A percentile compares a stretch with the other conserved stretches of the same genome.
These are phyloP conservation scores for Dendrobium huoshanense DNA, from an alignment of 106 monocot genomes.

Conservation along the genomic window DNA sequence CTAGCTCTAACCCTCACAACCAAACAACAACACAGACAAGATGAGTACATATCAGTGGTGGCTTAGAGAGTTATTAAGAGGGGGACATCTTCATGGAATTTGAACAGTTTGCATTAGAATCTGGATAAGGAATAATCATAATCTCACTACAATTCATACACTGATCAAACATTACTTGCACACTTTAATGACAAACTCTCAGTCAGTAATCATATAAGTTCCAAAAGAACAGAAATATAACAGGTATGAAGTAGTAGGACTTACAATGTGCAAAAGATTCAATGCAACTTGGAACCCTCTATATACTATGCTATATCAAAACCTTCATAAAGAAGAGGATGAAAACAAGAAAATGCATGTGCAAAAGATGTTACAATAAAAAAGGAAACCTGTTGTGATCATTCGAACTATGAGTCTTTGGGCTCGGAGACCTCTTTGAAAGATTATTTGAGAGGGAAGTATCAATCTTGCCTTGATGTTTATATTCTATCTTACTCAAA, in stretches of 20 bases:
- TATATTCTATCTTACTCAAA: constrained; percentile 14
- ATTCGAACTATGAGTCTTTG: constrained; percentile 33
- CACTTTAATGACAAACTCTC: neutral
- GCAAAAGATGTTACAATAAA: neutral
- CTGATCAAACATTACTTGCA: neutral
- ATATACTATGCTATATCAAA: neutral
- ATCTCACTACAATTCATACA: neutral
- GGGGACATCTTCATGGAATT: neutral
- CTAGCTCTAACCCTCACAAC: neutral
- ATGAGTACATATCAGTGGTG: neutral
- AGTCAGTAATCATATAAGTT: neutral
- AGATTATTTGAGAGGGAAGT: constrained; percentile 17
- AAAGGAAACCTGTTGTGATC: constrained; percentile 43
- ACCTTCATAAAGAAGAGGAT: neutral
- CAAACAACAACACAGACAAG: neutral
- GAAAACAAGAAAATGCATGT: neutral
- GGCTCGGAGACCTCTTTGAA: constrained; percentile 35
- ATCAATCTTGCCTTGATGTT: constrained; percentile 25
- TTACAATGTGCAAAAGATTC: neutral
- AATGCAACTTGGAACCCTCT: neutral
- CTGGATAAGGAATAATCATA: neutral
- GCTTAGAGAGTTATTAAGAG: neutral
- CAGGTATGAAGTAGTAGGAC: neutral
- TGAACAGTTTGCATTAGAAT: neutral
- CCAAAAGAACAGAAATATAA: neutral